Conservation (phyloP, 169 alveolate species). For the Eimeria falciformis region DNA sequence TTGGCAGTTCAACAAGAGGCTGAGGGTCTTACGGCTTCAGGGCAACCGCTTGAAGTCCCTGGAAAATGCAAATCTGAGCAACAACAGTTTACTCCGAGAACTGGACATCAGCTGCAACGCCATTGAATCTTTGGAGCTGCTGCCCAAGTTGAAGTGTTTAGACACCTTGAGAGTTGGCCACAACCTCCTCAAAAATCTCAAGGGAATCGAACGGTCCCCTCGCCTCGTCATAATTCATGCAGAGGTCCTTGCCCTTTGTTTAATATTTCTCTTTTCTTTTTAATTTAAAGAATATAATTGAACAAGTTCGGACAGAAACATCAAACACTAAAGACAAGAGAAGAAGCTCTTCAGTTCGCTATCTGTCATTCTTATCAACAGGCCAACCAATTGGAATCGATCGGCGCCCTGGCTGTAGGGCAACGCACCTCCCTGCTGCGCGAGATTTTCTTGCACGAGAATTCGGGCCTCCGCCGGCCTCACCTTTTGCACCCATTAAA, state of each 20-base stretch:
- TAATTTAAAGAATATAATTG: too few species aligned
- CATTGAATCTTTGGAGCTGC: constrained; percentile 37
- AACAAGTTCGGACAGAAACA: too few species aligned
- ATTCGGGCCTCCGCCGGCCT: constrained; percentile 13
- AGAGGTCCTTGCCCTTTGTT: constrained; percentile 11
- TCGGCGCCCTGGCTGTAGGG: constrained; percentile 45
- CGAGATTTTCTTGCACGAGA: constrained; percentile 48
- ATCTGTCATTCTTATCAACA: constrained; percentile 25
- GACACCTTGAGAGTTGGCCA: constrained; percentile 53
- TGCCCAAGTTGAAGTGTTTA: constrained; percentile 52
- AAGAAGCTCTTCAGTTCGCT: too few species aligned
- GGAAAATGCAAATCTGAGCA: constrained; percentile 10
- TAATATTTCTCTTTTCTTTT: too few species aligned
- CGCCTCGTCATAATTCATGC: constrained; percentile 32
- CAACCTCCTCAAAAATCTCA: constrained; percentile 49
- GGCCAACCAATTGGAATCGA: constrained; percentile 54
- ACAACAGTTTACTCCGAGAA: constrained; percentile 57
- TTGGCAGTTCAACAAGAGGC: constrained; percentile 75
- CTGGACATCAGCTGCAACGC: constrained; percentile 51
- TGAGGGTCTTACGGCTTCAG: constrained; percentile 64
- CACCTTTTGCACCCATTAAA: constrained; percentile 49
- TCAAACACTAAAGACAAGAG: too few species aligned
- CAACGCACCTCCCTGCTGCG: constrained; percentile 34
- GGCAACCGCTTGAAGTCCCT: constrained; percentile 58
- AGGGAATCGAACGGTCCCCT: constrained; percentile 68